Percentiles rank a stretch among this genome's conserved stretches.
Evolutionary conservation across 345 rosid genomes (phyloP).

Genomic region (Gossypium bickii): DNA sequence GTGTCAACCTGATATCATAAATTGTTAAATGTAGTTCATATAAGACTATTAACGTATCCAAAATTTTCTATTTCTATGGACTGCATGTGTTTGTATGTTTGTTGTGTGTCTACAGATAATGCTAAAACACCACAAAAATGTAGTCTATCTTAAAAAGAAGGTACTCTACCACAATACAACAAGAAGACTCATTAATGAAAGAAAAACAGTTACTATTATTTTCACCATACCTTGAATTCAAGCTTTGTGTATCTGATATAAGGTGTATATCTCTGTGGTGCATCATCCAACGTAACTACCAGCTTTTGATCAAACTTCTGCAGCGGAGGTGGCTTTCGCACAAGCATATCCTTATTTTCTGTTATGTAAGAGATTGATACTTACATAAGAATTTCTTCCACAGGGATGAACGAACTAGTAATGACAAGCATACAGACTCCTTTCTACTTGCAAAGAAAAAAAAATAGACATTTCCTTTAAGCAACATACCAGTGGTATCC

Average conservation of each 20-base stretch:
- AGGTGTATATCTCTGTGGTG: slow-evolving; percentile 60
- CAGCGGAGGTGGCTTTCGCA: slow-evolving; percentile 24
- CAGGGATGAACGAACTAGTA: slow-evolving; percentile 8
- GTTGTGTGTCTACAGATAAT: not conserved
- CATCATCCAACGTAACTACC: slow-evolving; percentile 27
- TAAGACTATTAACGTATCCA: not conserved
- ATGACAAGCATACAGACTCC: slow-evolving; percentile 16
- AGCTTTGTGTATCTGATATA: slow-evolving; percentile 82
- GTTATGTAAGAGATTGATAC: slow-evolving; percentile 25
- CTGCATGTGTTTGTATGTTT: not conserved
- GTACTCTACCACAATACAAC: not conserved
- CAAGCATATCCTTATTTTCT: slow-evolving; percentile 37
- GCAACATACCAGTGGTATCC: slow-evolving; percentile 21
- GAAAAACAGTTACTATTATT: not conserved
- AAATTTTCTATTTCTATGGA: not conserved
- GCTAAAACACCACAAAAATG: not conserved
- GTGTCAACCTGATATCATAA: slow-evolving; percentile 71
- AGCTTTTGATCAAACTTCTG: slow-evolving; percentile 23
- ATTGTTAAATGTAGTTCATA: not conserved
- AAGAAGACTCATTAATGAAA: not conserved
- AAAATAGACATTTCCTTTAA: slow-evolving; percentile 6
- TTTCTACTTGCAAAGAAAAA: not conserved
- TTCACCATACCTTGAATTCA: slow-evolving; percentile 65
- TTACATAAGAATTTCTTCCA: not conserved
- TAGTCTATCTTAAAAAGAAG: not conserved